Evolutionary conservation across 352 stramenopile genomes (phyloP).

Genomic region (Phytopythium vexans): DNA sequence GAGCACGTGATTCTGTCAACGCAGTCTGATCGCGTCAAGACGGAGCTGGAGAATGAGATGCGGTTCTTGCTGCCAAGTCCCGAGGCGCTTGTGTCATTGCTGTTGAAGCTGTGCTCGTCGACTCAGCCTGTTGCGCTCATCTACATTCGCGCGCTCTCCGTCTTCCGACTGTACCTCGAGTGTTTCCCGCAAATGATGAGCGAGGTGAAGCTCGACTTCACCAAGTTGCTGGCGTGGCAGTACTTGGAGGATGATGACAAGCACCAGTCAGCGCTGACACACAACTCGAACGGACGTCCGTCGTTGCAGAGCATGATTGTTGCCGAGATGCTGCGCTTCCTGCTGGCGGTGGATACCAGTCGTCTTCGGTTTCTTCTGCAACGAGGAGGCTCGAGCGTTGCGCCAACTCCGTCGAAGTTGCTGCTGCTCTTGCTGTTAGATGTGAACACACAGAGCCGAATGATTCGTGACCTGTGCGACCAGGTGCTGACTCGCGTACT

Average conservation of each 20-base stretch:
- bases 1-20: constrained; percentile 29
- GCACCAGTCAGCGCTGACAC: neutral
- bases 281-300: too few relatives aligned
- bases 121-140: constrained; percentile 44
- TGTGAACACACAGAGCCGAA: constrained; percentile 27
- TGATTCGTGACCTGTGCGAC: constrained; percentile 35
- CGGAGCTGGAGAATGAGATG: constrained; percentile 60
- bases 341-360: constrained; percentile 52
- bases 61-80: constrained; percentile 72
- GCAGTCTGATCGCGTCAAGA: constrained; percentile 7
- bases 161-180: constrained; percentile 75
- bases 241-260: constrained; percentile 27
- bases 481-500: constrained; percentile 58
- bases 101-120: constrained; percentile 64
- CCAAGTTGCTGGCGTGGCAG: constrained; percentile 70
- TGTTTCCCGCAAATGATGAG: constrained; percentile 71
- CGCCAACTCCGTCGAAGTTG: constrained; percentile 41
- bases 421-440: constrained; percentile 64
- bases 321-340: constrained; percentile 68
- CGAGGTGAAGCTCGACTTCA: constrained; percentile 83
- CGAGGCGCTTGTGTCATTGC: constrained; percentile 71
- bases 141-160: constrained; percentile 68
- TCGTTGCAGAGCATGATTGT: constrained; percentile 53
- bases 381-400: constrained; percentile 10
- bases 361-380: constrained; percentile 59